Evolutionary conservation across 225 moss, liverwort and hornwort genomes (phyloP), one percentile per base, ranked within the genome.

Genomic region (Polytrichum formosum): DNA sequence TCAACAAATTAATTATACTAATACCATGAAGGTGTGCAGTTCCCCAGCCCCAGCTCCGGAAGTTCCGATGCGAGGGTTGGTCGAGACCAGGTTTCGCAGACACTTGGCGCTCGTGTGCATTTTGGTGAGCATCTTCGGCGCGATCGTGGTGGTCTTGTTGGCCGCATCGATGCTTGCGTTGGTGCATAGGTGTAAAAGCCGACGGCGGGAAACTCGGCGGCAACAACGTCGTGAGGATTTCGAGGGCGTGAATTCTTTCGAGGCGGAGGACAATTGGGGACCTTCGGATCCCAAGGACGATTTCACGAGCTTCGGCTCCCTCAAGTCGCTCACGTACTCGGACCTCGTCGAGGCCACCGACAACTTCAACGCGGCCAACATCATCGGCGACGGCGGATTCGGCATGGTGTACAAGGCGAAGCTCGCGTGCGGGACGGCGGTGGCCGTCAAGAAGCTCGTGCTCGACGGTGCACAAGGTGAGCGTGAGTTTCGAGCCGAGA

Each of bases 341-440:
- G 91, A 93, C 18, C 82, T 93, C 35, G 70, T 84, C 27, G 23
- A 63, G 6, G 89, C 87, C 9, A 93, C 93, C 0, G 87, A 89
- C 13, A 74, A 85, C 22, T 93, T 83, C 79, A 81, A 87, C 53
- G 78, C 80, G 17, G 77, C 80, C 56, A 89, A 91, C 72, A 90
- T 93, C 31, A 91, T 91, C 0, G 93, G 93, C 21, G 91, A 91
- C 17, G 93, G 93, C 1, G 91, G 91, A 2, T 91, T 91, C 37
- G 89, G 91, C 54, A 74, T 85, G 78, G 93, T 93, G 68, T 90
- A 93, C 82, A 93, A 71, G 78, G 91, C 89, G 28, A 82, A 80
- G 64, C 77, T 88, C 6, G 76, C 70, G 1, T 79, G 88, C 35
- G 91, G 90, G 1, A 73, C 80, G 2, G 21, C 71, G 4, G 91